Percentiles rank a stretch among this genome's conserved stretches.
These are phyloP conservation scores for Blastobotrys persicus DNA, from an alignment of 1,139 yeast genomes.

Conservation along the genomic window DNA sequence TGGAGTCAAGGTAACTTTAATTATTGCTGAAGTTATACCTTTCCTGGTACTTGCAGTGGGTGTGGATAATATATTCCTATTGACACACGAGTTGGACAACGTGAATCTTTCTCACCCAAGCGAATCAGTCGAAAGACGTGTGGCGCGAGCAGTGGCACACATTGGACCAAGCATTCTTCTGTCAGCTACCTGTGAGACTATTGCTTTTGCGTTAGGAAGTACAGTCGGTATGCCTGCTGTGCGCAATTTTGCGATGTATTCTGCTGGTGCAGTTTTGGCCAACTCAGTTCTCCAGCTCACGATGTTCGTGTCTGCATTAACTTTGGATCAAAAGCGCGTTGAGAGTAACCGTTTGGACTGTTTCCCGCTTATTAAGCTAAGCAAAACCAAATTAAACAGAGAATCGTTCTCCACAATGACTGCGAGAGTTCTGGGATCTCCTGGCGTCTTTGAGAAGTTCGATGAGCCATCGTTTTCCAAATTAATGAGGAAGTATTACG, in stretches of 20 bases:
- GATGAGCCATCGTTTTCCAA: conserved; percentile 39
- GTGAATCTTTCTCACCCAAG: conserved; percentile 48
- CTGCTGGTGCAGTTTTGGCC: conserved; percentile 79
- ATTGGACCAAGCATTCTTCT: conserved; percentile 87
- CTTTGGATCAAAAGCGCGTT: conserved; percentile 63
- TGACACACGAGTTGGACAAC: conserved; percentile 71
- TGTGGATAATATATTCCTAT: conserved; percentile 85
- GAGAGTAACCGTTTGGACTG: conserved; percentile 61
- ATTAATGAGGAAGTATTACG: conserved; percentile 45
- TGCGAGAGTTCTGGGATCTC: conserved; percentile 30
- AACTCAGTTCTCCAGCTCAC: conserved; percentile 81
- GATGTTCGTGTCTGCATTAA: conserved; percentile 67
- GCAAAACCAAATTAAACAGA: conserved; percentile 17
- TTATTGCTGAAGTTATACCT: conserved; percentile 97
- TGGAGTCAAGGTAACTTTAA: conserved; percentile 81
- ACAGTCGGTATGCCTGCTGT: conserved; percentile 94
- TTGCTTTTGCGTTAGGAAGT: conserved; percentile 77
- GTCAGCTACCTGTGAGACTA: conserved; percentile 71
- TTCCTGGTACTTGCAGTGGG: conserved; percentile 91
- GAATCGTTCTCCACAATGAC: conserved; percentile 27
- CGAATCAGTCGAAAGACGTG: conserved; percentile 50
- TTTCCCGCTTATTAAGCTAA: conserved; percentile 36
- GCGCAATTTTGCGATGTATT: conserved; percentile 83
- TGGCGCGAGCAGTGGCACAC: conserved; percentile 61
- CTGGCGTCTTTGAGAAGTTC: conserved; percentile 30